Base-by-base conservation (phyloP, 202 grass and related monocot species). In the Carex arenaria region DNA sequence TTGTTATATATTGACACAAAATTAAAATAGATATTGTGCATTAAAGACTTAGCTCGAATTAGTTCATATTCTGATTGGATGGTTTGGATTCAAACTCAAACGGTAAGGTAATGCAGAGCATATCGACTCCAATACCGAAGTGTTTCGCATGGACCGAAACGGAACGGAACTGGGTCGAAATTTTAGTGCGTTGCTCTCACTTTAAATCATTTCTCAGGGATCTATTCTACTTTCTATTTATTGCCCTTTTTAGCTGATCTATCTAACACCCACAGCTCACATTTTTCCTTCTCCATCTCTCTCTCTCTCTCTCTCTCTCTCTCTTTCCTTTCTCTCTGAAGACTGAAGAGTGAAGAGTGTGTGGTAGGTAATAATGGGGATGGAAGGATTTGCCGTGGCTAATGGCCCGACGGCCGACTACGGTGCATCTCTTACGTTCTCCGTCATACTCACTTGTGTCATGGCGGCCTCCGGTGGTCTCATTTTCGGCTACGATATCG, bases 401-500 rank as follows among this genome's bases (percentile, higher is more conserved):
- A 78, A 7, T 32, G 92, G 84, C 17, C 80, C 89, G 0, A 64
- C 57, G 3, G 9, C 80, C 10, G 88, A 90, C 85, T 87, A 94
- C 59, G 90, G 92, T 20, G 94, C 88, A 1, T 60, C 80, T 31
- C 61, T 97, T 34, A 94, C 94, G 64, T 62, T 87, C 18, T 84
- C 90, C 1, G 92, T 97, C 53, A 75, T 97, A 64, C 83, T 88
- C 36, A 89, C 84, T 47, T 97, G 94, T 83, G 57, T 97, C 36
- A 90, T 94, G 84, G 94, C 92, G 0, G 94, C 94, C 70, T 94
- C 94, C 22, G 94, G 94, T 2, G 94, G 94, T 76, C 87, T 97
- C 2, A 97, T 97, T 84, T 97, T 97, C 83, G 94, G 94, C 83
- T 97, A 94, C 26, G 94, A 92, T 72, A 92, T 97, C 34, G 94